These are phyloP conservation scores for Podaxis carcinomalis DNA, from an alignment of 768 basidiomycete species.

Conservation along the genomic window DNA sequence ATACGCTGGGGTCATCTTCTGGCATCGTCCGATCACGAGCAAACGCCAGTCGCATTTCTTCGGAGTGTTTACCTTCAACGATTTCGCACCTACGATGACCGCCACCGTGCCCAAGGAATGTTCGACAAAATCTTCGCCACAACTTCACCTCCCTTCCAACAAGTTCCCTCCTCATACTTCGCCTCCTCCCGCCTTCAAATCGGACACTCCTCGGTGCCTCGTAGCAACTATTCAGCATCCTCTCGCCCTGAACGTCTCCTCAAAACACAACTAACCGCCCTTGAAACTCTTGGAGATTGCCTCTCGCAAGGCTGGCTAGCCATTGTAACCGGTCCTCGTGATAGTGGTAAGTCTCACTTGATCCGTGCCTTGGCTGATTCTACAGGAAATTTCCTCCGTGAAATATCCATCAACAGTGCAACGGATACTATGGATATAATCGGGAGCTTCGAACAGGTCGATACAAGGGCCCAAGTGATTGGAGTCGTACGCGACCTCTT, in stretches of 20 bases:
- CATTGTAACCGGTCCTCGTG: conserved; percentile 75
- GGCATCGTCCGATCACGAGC: conserved; percentile 24
- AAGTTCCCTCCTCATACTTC: conserved; percentile 34
- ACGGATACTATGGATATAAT: conserved; percentile 93
- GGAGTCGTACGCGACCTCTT: conserved; percentile 37
- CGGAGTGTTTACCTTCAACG: conserved; percentile 78
- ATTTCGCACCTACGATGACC: conserved; percentile 75
- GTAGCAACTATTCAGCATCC: conserved; percentile 31
- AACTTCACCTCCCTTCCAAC: conserved; percentile 18
- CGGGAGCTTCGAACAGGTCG: conserved; percentile 93
- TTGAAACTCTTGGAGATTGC: conserved; percentile 76
- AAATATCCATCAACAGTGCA: conserved; percentile 77
- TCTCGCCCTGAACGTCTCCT: conserved; percentile 47
- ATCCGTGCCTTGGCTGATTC: conserved; percentile 66
- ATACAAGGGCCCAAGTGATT: conserved; percentile 38
- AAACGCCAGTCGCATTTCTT: conserved; percentile 58
- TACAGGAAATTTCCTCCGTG: conserved; percentile 63
- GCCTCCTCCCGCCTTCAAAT: conserved; percentile 54
- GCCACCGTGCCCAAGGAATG: conserved; percentile 42
- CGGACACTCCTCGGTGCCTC: conserved; percentile 50
- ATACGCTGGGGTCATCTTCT: conserved; percentile 79
- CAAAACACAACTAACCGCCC: conserved; percentile 55
- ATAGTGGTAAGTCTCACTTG: conserved; percentile 77
- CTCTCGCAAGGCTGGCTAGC: conserved; percentile 79
- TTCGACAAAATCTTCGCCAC: conserved; percentile 50